Conservation (phyloP, 805 yeast species). For the Pichia californica region DNA sequence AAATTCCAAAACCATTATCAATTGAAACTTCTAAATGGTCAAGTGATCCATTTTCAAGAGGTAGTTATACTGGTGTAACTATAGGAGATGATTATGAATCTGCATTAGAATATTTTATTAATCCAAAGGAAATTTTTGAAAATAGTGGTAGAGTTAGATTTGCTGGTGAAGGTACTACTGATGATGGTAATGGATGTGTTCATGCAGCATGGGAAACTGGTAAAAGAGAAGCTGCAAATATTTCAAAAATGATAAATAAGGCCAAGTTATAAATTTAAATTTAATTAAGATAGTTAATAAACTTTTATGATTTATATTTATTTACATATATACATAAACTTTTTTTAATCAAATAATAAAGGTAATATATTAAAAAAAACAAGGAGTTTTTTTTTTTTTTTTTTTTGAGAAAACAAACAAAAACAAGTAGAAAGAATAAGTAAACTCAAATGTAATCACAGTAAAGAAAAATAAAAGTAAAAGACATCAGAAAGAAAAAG, state of each 20-base stretch:
- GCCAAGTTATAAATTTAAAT: constrained; percentile 17
- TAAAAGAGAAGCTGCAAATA: constrained; percentile 36
- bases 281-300: too few species aligned
- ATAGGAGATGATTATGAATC: constrained; percentile 24
- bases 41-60: constrained; percentile 43
- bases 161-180: constrained; percentile 51
- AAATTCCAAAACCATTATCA: constrained; percentile 22
- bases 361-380: too few species aligned
- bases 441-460: too few species aligned
- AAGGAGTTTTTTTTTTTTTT: too few species aligned
- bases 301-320: too few species aligned
- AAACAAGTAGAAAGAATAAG: too few species aligned
- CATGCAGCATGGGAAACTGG: constrained; percentile 55
- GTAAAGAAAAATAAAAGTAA: too few species aligned
- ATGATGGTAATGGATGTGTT: constrained; percentile 51
- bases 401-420: too few species aligned
- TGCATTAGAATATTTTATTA: constrained; percentile 31
- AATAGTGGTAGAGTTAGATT: constrained; percentile 38
- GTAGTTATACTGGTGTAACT: constrained; percentile 34
- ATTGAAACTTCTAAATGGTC: constrained; percentile 41
- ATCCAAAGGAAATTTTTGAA: constrained; percentile 36
- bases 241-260: constrained; percentile 19
- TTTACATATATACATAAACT: too few species aligned
- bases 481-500: too few species aligned
- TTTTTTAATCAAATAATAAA: too few species aligned